Percentiles rank a stretch among this genome's conserved stretches.
Evolutionary conservation across 805 yeast species (phyloP).

Genomic region (Candida glaebosa): DNA sequence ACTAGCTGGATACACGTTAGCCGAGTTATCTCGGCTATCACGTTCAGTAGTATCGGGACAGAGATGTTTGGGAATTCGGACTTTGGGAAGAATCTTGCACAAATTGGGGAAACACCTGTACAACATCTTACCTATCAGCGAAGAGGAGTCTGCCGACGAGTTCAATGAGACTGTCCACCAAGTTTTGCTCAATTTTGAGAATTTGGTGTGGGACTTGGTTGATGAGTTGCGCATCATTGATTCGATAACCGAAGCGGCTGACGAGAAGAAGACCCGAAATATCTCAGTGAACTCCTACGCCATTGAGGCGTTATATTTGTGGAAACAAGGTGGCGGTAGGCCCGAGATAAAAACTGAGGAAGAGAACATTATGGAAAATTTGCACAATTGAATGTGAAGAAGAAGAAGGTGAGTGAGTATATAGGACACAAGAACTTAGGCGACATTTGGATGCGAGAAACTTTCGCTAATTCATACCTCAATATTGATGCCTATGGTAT

Average conservation of each 20-base stretch:
- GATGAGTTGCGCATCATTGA: conserved; percentile 61
- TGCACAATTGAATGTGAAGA: conserved; percentile 2
- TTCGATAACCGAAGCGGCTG: conserved; percentile 62
- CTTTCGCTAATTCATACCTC: no score
- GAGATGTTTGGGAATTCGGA: conserved; percentile 80
- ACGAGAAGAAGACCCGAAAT: conserved; percentile 59
- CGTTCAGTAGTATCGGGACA: conserved; percentile 83
- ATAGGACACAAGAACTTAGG: no score
- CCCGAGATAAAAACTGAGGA: conserved; percentile 21
- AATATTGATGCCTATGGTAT: no score
- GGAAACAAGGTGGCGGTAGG: conserved; percentile 56
- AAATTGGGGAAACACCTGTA: conserved; percentile 68
- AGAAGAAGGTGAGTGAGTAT: no score
- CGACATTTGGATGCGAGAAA: no score
- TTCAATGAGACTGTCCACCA: conserved; percentile 22
- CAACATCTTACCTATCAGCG: conserved; percentile 45
- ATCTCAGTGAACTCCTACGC: conserved; percentile 80
- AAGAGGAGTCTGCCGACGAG: conserved; percentile 33
- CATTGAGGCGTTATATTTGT: conserved; percentile 85
- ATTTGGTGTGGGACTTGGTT: conserved; percentile 67
- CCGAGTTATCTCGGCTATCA: conserved; percentile 75
- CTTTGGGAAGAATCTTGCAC: conserved; percentile 81
- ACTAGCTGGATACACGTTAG: conserved; percentile 87
- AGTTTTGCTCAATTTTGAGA: conserved; percentile 40
- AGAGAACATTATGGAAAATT: conserved; percentile 20